Evolutionary conservation across 176 grass and related monocot genomes (phyloP), one percentile per base, ranked within the genome.

Genomic region (Melocanna baccifera): DNA sequence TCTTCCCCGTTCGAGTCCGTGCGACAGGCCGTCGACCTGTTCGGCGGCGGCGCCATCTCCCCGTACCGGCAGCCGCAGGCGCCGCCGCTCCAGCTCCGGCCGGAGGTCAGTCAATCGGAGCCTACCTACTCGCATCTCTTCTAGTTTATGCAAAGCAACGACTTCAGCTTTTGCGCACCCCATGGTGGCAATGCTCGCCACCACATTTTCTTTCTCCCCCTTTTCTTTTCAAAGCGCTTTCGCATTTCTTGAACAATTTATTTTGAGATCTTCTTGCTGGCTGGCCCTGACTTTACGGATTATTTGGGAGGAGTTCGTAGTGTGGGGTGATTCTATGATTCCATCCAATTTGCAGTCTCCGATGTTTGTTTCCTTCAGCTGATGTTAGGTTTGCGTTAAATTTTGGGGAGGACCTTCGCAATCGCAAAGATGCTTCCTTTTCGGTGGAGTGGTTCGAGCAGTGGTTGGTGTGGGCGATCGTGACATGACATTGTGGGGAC

Each of bases 1-100:
- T 92, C 96, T 15, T 92, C 91, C 23, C 91, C 83, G 70, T 98
- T 98, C 76, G 77, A 78, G 64, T 98, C 96, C 37, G 96, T 98
- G 70, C 92, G 90, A 43, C 89, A 90, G 87, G 93, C 96, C 73
- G 83, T 98, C 62, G 55, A 88, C 66, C 89, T 74, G 22, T 98
- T 95, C 77, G 91, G 90, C 18, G 90, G 94, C 84, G 72, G 77
- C 62, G 77, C 81, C 30, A 71, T 69, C 77, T 43, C 88, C 37
- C 66, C 70, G 48, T 88, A 85, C 80, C 81, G 89, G 47, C 89
- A 90, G 20, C 80, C 73, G 66, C 81, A 40, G 66, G 29, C 43
- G 53, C 88, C 66, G 66, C 78, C 37, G 48, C 63, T 92, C 73
- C 87, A 88, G 58, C 91, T 98, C 91, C 93, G 89, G 14, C 96